Conservation (phyloP, 345 rosid genomes). For the Linum lewisii region DNA sequence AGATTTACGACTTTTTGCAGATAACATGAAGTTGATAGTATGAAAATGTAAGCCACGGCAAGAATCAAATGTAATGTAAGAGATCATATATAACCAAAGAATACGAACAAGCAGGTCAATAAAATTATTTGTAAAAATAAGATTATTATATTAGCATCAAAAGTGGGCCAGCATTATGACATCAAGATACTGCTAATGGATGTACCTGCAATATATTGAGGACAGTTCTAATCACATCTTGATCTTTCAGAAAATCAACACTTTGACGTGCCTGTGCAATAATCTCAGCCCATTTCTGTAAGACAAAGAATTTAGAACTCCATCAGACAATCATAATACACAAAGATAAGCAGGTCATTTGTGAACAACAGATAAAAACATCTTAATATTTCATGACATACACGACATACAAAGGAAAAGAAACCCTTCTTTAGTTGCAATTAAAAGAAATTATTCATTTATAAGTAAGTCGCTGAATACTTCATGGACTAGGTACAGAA, state of each 20-base stretch:
- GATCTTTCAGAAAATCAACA: constrained; percentile 87
- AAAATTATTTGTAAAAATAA: too few species aligned
- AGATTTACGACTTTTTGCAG: too few species aligned
- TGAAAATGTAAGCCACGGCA: too few species aligned
- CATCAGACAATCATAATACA: constrained; percentile 1
- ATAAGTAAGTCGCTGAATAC: too few species aligned
- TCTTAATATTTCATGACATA: not conserved
- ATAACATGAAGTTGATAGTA: too few species aligned
- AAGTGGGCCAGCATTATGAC: not conserved
- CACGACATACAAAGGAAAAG: not conserved
- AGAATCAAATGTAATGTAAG: too few species aligned
- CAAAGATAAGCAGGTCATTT: too few species aligned
- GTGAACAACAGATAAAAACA: not conserved
- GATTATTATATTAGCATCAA: too few species aligned
- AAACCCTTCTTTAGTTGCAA: not conserved
- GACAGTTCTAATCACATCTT: constrained; percentile 75
- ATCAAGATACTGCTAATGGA: not conserved
- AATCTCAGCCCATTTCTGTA: constrained; percentile 96
- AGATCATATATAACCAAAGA: too few species aligned
- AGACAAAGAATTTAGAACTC: constrained; percentile 16
- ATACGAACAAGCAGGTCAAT: too few species aligned
- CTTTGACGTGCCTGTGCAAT: constrained; percentile 93
- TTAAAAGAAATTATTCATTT: not conserved
- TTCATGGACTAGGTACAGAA: not conserved
- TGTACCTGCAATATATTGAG: constrained; percentile 88